Base-by-base conservation (phyloP, 306 rosid genomes). In the Rosa persica region DNA sequence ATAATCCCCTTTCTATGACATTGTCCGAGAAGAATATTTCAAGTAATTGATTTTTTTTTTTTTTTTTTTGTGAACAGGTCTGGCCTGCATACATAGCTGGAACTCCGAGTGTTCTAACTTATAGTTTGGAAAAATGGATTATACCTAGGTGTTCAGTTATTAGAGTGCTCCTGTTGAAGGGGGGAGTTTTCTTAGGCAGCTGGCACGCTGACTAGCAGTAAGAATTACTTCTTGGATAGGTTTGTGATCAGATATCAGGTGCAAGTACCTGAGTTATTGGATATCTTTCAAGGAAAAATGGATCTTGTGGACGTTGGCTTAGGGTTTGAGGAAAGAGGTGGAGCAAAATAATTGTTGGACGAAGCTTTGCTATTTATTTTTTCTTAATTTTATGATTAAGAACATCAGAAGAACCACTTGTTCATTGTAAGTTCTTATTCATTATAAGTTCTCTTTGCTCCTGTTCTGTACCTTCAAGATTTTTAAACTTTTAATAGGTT, bases 81-180 rank as follows among this genome's bases (percentile, higher is more conserved):
- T 67, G 67, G 44, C 43, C 78, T 2, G 49, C 27, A 15, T 75
- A 52, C 19, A 54, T 88, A 40, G 89, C 77, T 12, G 19, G 16
- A 72, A 0, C 4, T 47, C 84, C 87, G 3, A 15, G 0, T 5
- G 12, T 82, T 58, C 44, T 84, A 12, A 8, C 4, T 40, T 51
- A 36, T 27, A 80, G 74, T 71, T 73, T 88, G 76, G 83, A 86
- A 82, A 84, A 73, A 67, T 80, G 80, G 30, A 16, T 86, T 27
- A 79, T 75, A 0, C 90, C 92, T 11, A 89, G 92, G 76, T 84
- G 81, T 43, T 80, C 86, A 4, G 88, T 86, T 64, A 12, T 88
- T 64, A 58, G 82, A 25, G 44, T 83, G 66, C 79, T 88, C 38
- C 46, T 47, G 44, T 49, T 68, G 9, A 88, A 46, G 73, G 80